Base-by-base conservation (phyloP, 2,329 filamentous ascomycete genomes). In the Amphichorda felina region DNA sequence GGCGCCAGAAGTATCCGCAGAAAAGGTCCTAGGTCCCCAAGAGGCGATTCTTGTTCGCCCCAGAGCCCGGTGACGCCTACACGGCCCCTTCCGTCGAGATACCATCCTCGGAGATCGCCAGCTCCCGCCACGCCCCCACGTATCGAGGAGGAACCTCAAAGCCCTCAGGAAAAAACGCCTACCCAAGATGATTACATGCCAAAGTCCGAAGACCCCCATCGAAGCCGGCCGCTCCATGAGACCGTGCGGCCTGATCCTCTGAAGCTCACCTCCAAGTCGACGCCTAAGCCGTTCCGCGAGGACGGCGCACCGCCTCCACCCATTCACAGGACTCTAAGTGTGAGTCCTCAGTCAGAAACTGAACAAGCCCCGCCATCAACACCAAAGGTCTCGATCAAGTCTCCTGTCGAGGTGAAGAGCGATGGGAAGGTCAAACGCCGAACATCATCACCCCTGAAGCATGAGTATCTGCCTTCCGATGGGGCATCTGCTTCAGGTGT, bases 391-490 rank as follows among this genome's bases (percentile, higher is more conserved):
- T 18, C 40, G 13, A 61, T 49, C 58, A 63, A 40, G 38, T 66
- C 53, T 44, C 77, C 54, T 50, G 64, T 50, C 49, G 78, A 62
- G 46, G 55, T 46, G 52, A 59, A 52, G 48, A 55, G 47, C 45
- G 54, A 54, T 22, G 49, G 47, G 43, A 67, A 55, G 55, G 44
- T 74, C 16, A 73, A 80, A 50, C 75, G 88, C 30, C 76, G 87
- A 14, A 82, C 78, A 2, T 96, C 91, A 0, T 98, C 91, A 2
- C 91, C 91, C 1, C 66, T 98, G 34, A 98, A 98, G 61, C 89
- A 96, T 52, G 89, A 98, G 59, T 98, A 95, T 49, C 80, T 88
- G 42, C 89, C 89, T 11, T 96, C 91, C 1, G 74, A 79, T 34
- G 57, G 66, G 33, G 76, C 72, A 0, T 78, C 74, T 1, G 62